These are phyloP conservation scores for Suhomyces kilbournensis DNA, from an alignment of 805 yeast species.

Conservation along the genomic window DNA sequence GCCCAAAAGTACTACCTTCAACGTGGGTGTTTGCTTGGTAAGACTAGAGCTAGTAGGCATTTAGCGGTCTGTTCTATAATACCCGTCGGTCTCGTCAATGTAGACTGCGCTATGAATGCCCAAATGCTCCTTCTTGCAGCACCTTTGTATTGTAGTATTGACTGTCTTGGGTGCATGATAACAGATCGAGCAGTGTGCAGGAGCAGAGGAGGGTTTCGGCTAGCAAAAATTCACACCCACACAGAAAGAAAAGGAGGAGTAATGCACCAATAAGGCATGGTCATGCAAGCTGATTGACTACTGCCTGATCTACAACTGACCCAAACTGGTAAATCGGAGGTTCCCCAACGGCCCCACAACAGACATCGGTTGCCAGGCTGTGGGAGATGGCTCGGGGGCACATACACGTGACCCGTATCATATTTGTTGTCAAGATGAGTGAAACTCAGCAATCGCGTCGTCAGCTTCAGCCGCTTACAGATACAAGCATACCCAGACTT, in stretches of 20 bases:
- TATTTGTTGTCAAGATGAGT: neutral
- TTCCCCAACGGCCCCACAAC: neutral
- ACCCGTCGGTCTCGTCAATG: neutral
- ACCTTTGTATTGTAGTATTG: neutral
- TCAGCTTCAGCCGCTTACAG: neutral
- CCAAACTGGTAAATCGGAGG: neutral
- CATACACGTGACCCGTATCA: neutral
- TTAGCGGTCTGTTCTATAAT: neutral
- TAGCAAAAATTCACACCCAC: neutral
- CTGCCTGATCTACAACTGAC: neutral
- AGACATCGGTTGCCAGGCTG: neutral
- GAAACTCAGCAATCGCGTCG: neutral
- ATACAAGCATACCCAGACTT: neutral
- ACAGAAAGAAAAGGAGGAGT: neutral
- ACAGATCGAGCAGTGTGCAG: conserved; percentile 3
- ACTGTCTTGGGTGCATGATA: conserved; percentile 1
- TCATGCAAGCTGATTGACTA: neutral
- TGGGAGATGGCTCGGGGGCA: neutral
- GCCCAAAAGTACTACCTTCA: conserved; percentile 55
- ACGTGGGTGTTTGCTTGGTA: conserved; percentile 12
- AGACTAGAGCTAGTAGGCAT: neutral
- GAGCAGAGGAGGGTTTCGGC: neutral
- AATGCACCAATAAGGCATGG: neutral
- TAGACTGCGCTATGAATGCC: neutral
- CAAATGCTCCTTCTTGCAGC: neutral